Evolutionary conservation across 192 early-diverging fungal genomes (phyloP).

Genomic region (Coemansia furcata): DNA sequence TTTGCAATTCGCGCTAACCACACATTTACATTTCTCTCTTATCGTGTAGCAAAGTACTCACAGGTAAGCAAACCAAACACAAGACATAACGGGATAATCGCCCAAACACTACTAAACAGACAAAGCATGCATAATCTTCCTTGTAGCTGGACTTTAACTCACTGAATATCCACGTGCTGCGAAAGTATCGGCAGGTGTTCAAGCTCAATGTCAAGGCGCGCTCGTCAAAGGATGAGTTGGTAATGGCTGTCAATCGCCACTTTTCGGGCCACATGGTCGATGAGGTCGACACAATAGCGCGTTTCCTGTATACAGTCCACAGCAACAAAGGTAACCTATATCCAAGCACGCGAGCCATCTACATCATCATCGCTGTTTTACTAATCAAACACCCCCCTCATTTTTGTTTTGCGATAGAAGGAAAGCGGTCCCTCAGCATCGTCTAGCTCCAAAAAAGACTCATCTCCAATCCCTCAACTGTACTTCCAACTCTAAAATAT

Average conservation of each 20-base stretch:
- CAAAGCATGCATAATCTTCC: background rate
- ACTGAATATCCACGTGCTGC: conserved; percentile 46
- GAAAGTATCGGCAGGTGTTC: conserved; percentile 52
- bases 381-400: background rate
- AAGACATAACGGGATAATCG: background rate
- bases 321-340: conserved; percentile 36
- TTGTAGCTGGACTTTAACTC: conserved; percentile 51
- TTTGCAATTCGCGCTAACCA: background rate
- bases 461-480: background rate
- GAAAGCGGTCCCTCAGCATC: conserved; percentile 19
- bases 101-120: background rate
- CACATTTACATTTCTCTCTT: background rate
- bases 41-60: conserved; percentile 14
- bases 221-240: conserved; percentile 52
- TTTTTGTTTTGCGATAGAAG: conserved; percentile 10
- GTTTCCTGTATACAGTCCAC: conserved; percentile 51
- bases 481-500: background rate
- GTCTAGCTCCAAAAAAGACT: background rate
- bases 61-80: conserved; percentile 4
- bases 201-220: conserved; percentile 54
- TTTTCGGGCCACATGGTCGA: conserved; percentile 43
- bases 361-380: background rate
- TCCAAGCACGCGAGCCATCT: background rate
- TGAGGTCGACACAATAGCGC: conserved; percentile 55
- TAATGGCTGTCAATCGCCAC: conserved; percentile 42